These are phyloP conservation scores for Mychonastes homosphaera DNA, from an alignment of 139 green algal genomes.

Conservation along the genomic window DNA sequence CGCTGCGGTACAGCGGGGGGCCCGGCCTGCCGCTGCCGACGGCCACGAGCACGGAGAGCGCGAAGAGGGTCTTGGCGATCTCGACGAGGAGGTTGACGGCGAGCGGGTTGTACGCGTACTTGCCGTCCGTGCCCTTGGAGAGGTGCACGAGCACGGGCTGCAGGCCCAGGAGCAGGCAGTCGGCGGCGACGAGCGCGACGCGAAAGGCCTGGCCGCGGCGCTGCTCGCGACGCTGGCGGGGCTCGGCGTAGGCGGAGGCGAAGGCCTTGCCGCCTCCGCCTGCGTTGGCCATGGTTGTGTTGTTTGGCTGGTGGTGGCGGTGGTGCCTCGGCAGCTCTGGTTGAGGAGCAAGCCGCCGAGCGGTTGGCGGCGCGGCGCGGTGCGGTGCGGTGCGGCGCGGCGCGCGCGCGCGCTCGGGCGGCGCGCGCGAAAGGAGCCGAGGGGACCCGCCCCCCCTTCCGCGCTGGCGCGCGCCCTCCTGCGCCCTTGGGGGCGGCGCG, in stretches of 20 bases:
- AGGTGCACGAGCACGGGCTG: constrained; percentile 93
- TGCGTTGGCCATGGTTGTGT: too few species aligned
- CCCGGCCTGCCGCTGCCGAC: constrained; percentile 60
- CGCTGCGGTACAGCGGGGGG: constrained; percentile 49
- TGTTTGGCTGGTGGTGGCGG: too few species aligned
- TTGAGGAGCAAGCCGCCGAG: too few species aligned
- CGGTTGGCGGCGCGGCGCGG: too few species aligned
- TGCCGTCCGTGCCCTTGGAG: constrained; percentile 71
- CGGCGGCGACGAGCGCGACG: constrained; percentile 59
- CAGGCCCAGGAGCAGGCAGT: constrained; percentile 80
- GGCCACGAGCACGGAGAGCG: constrained; percentile 62
- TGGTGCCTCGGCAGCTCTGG: too few species aligned
- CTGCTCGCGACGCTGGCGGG: background rate
- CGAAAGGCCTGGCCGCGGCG: constrained; percentile 27
- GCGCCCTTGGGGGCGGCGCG: too few species aligned
- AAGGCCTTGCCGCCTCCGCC: too few species aligned
- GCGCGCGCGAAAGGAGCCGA: too few species aligned
- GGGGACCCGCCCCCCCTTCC: too few species aligned
- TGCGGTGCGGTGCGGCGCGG: too few species aligned
- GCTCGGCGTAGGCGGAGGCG: constrained; percentile 27
- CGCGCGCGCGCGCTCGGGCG: too few species aligned
- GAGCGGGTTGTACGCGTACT: constrained; percentile 82
- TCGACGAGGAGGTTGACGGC: constrained; percentile 89
- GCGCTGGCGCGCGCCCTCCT: too few species aligned
- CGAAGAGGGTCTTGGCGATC: constrained; percentile 77